phyloP scores from a whole-genome alignment of 2,329 filamentous ascomycete species.

The Mariannaea sp. region DNA sequence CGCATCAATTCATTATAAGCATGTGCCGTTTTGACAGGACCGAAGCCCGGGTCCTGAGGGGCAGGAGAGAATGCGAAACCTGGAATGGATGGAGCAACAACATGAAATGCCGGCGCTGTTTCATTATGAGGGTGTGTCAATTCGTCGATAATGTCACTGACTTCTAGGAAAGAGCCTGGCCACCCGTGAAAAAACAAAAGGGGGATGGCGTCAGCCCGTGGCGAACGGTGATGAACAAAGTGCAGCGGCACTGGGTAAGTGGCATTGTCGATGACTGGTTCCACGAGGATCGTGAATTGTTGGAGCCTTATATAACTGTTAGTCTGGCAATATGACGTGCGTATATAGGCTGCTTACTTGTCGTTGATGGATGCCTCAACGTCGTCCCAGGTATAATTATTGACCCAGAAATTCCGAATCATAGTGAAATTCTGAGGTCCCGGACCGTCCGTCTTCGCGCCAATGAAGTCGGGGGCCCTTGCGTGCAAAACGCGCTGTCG shows the following conservation, averaged over 20 bases:
- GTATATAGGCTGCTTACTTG: too few relatives aligned
- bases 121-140: background rate
- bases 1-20: conserved; percentile 24
- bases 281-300: conserved; percentile 29
- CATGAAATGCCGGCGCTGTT: conserved; percentile 9
- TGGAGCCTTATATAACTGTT: conserved; percentile 27
- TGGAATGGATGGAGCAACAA: conserved; percentile 26
- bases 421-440: background rate
- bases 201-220: background rate
- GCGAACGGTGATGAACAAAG: background rate
- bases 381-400: background rate
- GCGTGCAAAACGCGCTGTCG: too few relatives aligned
- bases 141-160: background rate
- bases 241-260: conserved; percentile 19
- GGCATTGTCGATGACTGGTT: background rate
- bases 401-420: conserved; percentile 3
- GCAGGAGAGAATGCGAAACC: conserved; percentile 31
- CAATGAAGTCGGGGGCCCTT: too few relatives aligned
- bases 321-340: conserved; percentile 28
- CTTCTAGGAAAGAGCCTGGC: background rate
- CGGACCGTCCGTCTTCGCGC: too few relatives aligned
- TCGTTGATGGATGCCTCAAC: background rate
- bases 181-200: background rate
- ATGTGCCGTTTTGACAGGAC: conserved; percentile 14
- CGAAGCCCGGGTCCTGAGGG: conserved; percentile 16